Percentiles rank a stretch among this genome's conserved stretches.
Conservation (phyloP, 129 eudicot genomes). For the Lonicera japonica region DNA sequence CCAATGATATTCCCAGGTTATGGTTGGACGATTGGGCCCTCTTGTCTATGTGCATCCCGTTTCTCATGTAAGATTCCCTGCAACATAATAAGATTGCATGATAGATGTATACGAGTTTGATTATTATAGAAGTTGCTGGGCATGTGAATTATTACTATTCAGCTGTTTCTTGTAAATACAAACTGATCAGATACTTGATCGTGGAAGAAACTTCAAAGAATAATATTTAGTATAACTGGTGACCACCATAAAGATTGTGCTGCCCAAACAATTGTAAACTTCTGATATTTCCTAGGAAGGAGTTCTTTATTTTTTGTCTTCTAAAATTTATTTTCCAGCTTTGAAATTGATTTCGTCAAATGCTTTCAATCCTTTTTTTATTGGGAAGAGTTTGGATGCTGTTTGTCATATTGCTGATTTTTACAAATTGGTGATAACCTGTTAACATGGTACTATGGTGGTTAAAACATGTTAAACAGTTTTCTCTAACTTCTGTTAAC, state of each 20-base stretch:
- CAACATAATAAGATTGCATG: constrained; percentile 1
- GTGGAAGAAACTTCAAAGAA: not conserved
- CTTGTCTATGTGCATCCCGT: constrained; percentile 78
- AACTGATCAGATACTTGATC: not conserved
- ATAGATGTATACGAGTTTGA: not conserved
- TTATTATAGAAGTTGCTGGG: not conserved
- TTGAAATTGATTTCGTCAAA: no score
- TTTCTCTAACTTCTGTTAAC: no score
- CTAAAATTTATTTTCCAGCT: no score
- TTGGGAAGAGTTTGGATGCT: no score
- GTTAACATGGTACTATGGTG: no score
- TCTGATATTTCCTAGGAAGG: not conserved
- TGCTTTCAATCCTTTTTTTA: no score
- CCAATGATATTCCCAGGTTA: constrained; percentile 37
- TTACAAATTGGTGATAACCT: no score
- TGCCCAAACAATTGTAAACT: not conserved
- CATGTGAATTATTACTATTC: not conserved
- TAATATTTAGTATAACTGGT: no score
- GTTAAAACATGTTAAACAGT: no score
- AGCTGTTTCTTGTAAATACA: not conserved
- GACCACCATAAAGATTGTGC: not conserved
- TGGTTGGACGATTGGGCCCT: constrained; percentile 70
- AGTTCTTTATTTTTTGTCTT: no score
- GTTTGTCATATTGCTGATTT: no score
- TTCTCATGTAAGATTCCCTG: constrained; percentile 56